Conservation (phyloP, 2,329 filamentous ascomycete species). For the Trichoderma hamatum region DNA sequence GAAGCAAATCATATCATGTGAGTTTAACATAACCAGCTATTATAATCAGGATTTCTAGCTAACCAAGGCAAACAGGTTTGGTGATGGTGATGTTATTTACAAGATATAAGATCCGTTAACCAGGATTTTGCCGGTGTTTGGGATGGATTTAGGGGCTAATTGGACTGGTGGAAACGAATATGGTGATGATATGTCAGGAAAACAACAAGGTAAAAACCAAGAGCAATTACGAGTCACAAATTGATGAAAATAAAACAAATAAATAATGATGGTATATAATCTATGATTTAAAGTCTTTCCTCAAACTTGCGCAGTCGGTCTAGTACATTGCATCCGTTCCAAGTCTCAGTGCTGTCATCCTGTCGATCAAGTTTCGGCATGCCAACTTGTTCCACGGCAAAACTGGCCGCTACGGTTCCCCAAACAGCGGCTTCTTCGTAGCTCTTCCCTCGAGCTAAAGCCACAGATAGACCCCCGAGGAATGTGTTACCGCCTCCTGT, state of each 20-base stretch:
- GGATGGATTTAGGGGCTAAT: neutral
- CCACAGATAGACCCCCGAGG: conserved; percentile 63
- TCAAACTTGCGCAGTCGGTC: conserved; percentile 57
- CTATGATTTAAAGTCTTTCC: conserved; percentile 40
- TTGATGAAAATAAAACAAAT: conserved; percentile 10
- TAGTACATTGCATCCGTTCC: conserved; percentile 61
- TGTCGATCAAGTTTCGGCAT: conserved; percentile 63
- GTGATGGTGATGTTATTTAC: conserved; percentile 68
- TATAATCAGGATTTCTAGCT: neutral
- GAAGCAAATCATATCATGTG: conserved; percentile 90
- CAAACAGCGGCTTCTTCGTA: conserved; percentile 74
- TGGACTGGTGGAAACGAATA: neutral
- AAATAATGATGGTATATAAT: conserved; percentile 17
- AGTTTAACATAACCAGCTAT: conserved; percentile 32
- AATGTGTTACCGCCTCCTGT: conserved; percentile 95
- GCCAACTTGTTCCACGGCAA: conserved; percentile 93
- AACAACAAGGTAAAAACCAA: neutral
- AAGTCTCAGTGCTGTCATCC: conserved; percentile 55
- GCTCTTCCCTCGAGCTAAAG: conserved; percentile 59
- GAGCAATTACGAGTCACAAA: conserved; percentile 2
- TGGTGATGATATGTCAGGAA: neutral
- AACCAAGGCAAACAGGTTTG: conserved; percentile 48
- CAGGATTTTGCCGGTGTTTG: neutral
- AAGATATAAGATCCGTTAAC: conserved; percentile 56
- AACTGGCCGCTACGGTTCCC: conserved; percentile 83